phyloP scores from a whole-genome alignment of 352 stramenopile species.

The Phytophthora melonis region DNA sequence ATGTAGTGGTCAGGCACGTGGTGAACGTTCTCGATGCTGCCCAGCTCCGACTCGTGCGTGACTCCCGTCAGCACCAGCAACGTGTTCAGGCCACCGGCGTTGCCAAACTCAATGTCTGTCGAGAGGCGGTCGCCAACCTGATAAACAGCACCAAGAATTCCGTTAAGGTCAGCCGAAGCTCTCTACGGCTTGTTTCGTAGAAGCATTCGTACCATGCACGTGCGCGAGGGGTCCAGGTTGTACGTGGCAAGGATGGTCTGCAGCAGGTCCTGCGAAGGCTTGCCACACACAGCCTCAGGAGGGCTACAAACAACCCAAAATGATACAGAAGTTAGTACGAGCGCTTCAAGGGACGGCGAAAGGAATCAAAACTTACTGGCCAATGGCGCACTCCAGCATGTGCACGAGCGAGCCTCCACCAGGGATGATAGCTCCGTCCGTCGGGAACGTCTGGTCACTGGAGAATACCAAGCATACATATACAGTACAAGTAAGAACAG shows the following conservation, averaged over 20 bases:
- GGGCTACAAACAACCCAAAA: too few species aligned
- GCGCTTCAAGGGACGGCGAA: not conserved
- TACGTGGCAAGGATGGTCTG: conserved; percentile 83
- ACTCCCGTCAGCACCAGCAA: conserved; percentile 82
- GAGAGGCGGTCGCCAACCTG: conserved; percentile 85
- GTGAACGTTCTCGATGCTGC: conserved; percentile 53
- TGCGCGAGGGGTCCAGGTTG: conserved; percentile 71
- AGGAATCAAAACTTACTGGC: conserved; percentile 52
- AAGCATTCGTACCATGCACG: conserved; percentile 71
- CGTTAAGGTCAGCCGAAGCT: not conserved
- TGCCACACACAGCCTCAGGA: conserved; percentile 80
- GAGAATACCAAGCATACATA: not conserved
- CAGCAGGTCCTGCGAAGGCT: conserved; percentile 86
- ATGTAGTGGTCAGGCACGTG: conserved; percentile 77
- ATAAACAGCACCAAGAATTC: not conserved
- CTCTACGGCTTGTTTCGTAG: not conserved
- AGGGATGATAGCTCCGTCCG: conserved; percentile 77
- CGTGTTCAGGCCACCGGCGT: conserved; percentile 72
- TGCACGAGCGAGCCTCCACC: conserved; percentile 75
- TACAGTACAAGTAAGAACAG: not conserved
- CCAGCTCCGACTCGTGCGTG: conserved; percentile 67
- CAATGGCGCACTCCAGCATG: conserved; percentile 72
- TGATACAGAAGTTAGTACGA: too few species aligned
- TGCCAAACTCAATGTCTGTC: conserved; percentile 88
- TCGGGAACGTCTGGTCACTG: conserved; percentile 82